phyloP scores from a whole-genome alignment of 495 filamentous ascomycete species.

The Tetracladium marchalianum region DNA sequence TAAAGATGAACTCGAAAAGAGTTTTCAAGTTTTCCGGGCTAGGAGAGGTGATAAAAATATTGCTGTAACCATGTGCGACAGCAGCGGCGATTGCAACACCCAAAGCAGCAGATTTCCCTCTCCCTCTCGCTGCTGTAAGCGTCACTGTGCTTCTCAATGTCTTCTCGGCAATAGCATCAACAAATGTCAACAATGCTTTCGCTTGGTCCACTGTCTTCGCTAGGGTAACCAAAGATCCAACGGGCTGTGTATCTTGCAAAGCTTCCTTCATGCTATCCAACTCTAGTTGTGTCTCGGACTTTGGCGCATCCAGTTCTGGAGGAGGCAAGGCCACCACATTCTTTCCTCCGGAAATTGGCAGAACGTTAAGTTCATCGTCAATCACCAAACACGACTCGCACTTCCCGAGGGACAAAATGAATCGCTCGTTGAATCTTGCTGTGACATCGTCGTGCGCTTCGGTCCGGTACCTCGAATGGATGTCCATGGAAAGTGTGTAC shows the following conservation, averaged over 20 bases:
- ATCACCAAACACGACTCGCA: conserved; percentile 93
- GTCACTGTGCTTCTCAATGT: conserved; percentile 88
- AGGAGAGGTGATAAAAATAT: conserved; percentile 98
- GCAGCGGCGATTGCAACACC: conserved; percentile 92
- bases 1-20: conserved; percentile 96
- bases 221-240: conserved; percentile 73
- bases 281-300: conserved; percentile 60
- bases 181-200: conserved; percentile 87
- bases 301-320: conserved; percentile 54
- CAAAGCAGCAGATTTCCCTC: conserved; percentile 93
- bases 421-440: conserved; percentile 95
- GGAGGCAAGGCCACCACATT: conserved; percentile 77
- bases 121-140: conserved; percentile 85
- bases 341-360: conserved; percentile 95
- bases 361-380: conserved; percentile 94
- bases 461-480: conserved; percentile 92
- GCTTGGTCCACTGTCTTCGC: conserved; percentile 92
- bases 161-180: conserved; percentile 95
- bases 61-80: conserved; percentile 92
- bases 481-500: conserved; percentile 95
- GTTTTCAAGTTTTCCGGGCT: conserved; percentile 98
- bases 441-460: conserved; percentile 94
- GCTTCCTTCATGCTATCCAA: conserved; percentile 81
- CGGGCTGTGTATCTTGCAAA: conserved; percentile 71
- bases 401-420: conserved; percentile 87